Evolutionary conservation across 2,329 filamentous ascomycete species (phyloP).

Genomic region (Fusarium pininemorale): DNA sequence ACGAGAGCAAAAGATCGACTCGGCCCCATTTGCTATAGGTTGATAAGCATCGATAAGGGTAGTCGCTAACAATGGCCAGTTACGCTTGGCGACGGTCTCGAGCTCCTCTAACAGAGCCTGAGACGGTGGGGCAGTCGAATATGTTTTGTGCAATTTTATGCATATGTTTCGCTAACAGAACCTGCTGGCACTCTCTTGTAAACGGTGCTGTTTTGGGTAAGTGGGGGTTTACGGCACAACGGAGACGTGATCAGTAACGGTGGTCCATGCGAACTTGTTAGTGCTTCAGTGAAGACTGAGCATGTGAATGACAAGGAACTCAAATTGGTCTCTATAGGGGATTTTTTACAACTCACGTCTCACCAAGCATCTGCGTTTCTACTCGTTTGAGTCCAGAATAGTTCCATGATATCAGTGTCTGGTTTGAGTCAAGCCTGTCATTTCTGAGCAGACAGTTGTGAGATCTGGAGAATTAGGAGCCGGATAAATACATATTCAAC

Average conservation of each 20-base stretch:
- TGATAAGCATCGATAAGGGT: constrained; percentile 34
- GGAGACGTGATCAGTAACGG: not conserved
- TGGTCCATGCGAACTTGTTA: not conserved
- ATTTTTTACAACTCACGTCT: not conserved
- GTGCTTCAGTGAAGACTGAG: not conserved
- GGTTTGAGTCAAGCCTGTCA: not conserved
- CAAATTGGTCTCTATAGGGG: not conserved
- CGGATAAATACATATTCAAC: not conserved
- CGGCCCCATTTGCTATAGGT: constrained; percentile 12
- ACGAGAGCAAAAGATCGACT: constrained; percentile 34
- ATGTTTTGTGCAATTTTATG: constrained; percentile 22
- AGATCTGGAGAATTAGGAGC: not conserved
- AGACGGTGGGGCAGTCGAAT: not conserved
- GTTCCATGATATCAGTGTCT: not conserved
- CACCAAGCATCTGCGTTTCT: not conserved
- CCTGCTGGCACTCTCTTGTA: not conserved
- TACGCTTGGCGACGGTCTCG: not conserved
- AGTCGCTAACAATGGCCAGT: constrained; percentile 9
- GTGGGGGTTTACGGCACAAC: constrained; percentile 11
- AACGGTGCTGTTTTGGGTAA: constrained; percentile 18
- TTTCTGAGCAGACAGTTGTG: not conserved
- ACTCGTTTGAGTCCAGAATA: not conserved
- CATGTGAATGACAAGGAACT: not conserved
- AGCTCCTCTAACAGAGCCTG: constrained; percentile 5
- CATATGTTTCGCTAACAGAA: not conserved